A percentile compares a stretch with the other conserved stretches of the same genome.
Conservation (phyloP, 805 yeast genomes). For the Candida fluviatilis region DNA sequence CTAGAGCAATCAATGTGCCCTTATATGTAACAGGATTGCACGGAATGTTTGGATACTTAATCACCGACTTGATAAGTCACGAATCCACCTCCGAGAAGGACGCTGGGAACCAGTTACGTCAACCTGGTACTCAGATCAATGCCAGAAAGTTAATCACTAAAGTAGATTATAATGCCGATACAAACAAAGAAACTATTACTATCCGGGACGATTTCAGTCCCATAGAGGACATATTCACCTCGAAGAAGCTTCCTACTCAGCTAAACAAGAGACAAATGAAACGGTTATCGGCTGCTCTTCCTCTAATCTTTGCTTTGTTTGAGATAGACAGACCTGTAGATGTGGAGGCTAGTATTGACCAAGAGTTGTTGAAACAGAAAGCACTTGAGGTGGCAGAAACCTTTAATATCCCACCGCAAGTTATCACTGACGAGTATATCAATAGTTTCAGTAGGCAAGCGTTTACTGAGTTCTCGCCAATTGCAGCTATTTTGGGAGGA, state of each 20-base stretch:
- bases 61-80: conserved; percentile 73
- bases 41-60: conserved; percentile 81
- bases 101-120: conserved; percentile 39
- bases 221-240: conserved; percentile 28
- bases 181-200: conserved; percentile 41
- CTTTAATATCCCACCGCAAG: conserved; percentile 38
- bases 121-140: conserved; percentile 50
- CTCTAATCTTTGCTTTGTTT: conserved; percentile 55
- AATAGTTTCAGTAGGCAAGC: conserved; percentile 45
- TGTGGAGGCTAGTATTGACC: conserved; percentile 21
- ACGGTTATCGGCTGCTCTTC: conserved; percentile 53
- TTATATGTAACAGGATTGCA: conserved; percentile 64
- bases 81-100: conserved; percentile 50
- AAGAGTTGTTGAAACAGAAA: conserved; percentile 21
- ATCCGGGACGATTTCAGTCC: conserved; percentile 35
- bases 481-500: conserved; percentile 87
- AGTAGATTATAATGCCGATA: conserved; percentile 28
- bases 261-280: conserved; percentile 43
- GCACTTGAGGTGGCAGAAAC: conserved; percentile 28
- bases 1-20: conserved; percentile 58
- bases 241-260: conserved; percentile 37
- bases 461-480: conserved; percentile 70
- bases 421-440: conserved; percentile 41
- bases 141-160: conserved; percentile 29
- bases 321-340: conserved; percentile 29